Percentiles rank a stretch among this genome's conserved stretches.
phyloP scores from a whole-genome alignment of 2,329 filamentous ascomycete genomes.

The Talaromyces sp. region DNA sequence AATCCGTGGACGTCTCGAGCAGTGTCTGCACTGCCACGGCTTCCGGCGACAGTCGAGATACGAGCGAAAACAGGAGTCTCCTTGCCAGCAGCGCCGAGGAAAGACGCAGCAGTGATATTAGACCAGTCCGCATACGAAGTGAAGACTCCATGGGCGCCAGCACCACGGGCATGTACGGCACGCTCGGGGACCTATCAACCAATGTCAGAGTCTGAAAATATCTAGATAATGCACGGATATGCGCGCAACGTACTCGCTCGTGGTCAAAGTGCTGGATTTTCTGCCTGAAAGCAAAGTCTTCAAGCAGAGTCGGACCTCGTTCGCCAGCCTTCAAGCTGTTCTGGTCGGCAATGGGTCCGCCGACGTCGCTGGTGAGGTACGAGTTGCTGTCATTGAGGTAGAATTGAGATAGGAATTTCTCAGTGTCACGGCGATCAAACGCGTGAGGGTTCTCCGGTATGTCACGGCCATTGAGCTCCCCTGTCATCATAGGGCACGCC shows the following conservation, averaged over 20 bases:
- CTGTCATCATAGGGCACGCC: conserved; percentile 6
- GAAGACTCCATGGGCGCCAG: conserved; percentile 66
- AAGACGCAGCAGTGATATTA: conserved; percentile 65
- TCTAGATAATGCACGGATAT: neutral
- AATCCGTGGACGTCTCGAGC: conserved; percentile 71
- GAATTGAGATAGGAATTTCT: conserved; percentile 41
- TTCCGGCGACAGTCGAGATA: conserved; percentile 70
- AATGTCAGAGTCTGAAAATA: neutral
- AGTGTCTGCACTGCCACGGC: conserved; percentile 64
- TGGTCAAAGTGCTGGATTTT: conserved; percentile 70
- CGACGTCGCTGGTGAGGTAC: conserved; percentile 63
- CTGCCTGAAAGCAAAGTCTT: conserved; percentile 69
- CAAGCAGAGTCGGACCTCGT: conserved; percentile 63
- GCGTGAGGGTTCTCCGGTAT: conserved; percentile 2
- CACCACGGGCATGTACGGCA: conserved; percentile 66
- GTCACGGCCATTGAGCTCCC: conserved; percentile 1
- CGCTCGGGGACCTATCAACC: conserved; percentile 52
- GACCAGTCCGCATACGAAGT: conserved; percentile 62
- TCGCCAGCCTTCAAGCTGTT: conserved; percentile 63
- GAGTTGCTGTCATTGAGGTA: conserved; percentile 50
- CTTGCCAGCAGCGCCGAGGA: conserved; percentile 55
- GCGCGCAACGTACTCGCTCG: conserved; percentile 51
- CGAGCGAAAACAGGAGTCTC: conserved; percentile 63
- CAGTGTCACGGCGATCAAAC: conserved; percentile 35
- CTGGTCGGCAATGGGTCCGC: conserved; percentile 64